Evolutionary conservation across 176 grass and related monocot species (phyloP), one percentile per base, ranked within the genome.

Genomic region (Aegilops bicornis): DNA sequence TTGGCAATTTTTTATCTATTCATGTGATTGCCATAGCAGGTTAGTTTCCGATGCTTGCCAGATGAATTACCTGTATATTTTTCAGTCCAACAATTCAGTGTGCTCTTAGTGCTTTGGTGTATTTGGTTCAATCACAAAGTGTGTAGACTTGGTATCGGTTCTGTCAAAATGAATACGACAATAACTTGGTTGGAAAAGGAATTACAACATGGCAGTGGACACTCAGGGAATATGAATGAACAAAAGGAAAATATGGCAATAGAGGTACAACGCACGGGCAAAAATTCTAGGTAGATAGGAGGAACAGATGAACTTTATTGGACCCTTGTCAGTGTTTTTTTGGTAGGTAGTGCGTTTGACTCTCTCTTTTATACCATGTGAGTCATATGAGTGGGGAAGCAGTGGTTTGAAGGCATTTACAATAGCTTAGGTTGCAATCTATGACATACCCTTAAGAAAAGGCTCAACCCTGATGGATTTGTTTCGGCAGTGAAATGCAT

Each of bases 11-110:
- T 43, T 43, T 43, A 43, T 43, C 10, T 43, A 43, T 43, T 43
- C 10, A 43, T 43, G 42, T 43, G 10, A 43, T 11, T 43, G 10
- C 10, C 42, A 43, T 43, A 43, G 1, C 90, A 89, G 94, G 89
- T 91, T 39, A 0, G 22, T 81, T 74, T 68, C 22, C 35, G 20
- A 74, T 86, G 16, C 35, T 56, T 24, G 6, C 25, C 54, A 8
- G 54, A 22, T 59, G 54, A 16, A 16, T 84, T 56, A 62, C 25
- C 7, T 45, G 17, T 47, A 45, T 66, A 20, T 36, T 50, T 71
- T 35, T 71, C 60, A 70, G 3, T 84, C 30, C 24, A 20, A 43
- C 43, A 43, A 32, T 42, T 16, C 20, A 15, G 20, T 43, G 3
- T 29, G 23, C 78, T 10, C 8, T 69, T 58, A 40, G 0, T 43